Conservation (phyloP, 2,329 filamentous ascomycete species). For the Ophiostoma montium region DNA sequence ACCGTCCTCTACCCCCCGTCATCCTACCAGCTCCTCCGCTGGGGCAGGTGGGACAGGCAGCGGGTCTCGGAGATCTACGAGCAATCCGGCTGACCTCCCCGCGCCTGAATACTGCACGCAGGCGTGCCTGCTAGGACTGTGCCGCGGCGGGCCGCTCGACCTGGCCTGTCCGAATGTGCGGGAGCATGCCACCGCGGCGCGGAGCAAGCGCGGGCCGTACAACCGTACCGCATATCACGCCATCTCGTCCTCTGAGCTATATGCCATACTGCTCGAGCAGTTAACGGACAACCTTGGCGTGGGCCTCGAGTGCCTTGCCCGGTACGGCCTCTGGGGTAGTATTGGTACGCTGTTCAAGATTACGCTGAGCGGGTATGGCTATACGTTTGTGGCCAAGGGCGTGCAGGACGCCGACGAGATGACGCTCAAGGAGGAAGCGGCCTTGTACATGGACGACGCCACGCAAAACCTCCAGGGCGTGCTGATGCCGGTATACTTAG, state of each 20-base stretch:
- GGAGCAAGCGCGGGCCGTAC: not conserved
- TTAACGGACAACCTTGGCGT: not conserved
- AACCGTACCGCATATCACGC: not conserved
- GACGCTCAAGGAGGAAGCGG: not conserved
- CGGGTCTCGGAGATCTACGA: not conserved
- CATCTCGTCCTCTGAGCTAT: not conserved
- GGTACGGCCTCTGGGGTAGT: not conserved
- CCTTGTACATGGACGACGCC: not conserved
- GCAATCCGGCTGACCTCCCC: not conserved
- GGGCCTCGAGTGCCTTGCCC: not conserved
- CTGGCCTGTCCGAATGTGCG: not conserved
- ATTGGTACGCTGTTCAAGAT: conserved; percentile 4
- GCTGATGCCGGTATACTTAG: not conserved
- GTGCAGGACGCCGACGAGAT: not conserved
- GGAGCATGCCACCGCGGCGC: not conserved
- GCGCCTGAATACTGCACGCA: not conserved
- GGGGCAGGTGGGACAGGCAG: not conserved
- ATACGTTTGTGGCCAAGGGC: conserved; percentile 4
- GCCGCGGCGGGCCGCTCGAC: not conserved
- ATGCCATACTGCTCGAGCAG: not conserved
- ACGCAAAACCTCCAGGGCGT: not conserved
- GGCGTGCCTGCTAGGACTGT: not conserved
- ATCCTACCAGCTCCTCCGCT: not conserved
- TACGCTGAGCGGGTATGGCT: not conserved
- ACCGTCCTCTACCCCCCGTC: not conserved